A percentile compares a stretch with the other conserved stretches of the same genome.
These are phyloP conservation scores for Eucalyptus leucophloia DNA, from an alignment of 345 rosid genomes.

Conservation along the genomic window DNA sequence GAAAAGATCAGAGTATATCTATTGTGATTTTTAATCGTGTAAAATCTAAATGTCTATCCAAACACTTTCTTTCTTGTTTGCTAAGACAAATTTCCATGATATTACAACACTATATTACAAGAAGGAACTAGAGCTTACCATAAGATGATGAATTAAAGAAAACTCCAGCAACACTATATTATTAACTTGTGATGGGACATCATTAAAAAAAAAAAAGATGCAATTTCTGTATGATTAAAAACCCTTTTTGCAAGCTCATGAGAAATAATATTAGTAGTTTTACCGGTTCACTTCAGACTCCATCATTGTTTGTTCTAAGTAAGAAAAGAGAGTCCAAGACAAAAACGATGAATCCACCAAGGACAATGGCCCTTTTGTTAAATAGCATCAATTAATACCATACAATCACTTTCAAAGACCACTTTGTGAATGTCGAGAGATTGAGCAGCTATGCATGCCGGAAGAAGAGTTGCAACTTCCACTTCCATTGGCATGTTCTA, in stretches of 20 bases:
- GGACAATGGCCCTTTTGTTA: accelerated
- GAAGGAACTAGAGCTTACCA: accelerated
- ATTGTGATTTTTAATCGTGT: too few species aligned
- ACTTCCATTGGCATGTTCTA: background rate
- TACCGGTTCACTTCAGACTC: background rate
- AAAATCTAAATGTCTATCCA: background rate
- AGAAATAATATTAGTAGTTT: background rate
- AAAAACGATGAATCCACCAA: too few species aligned
- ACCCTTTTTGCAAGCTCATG: background rate
- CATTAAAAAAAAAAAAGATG: too few species aligned
- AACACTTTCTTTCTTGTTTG: background rate
- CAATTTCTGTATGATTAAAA: too few species aligned
- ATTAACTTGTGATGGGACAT: background rate
- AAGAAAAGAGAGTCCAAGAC: background rate
- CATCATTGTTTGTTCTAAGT: background rate
- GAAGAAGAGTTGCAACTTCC: background rate
- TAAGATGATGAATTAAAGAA: background rate
- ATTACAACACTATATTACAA: too few species aligned
- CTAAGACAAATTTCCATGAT: background rate
- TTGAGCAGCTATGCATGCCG: accelerated
- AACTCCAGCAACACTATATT: background rate
- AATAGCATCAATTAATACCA: too few species aligned
- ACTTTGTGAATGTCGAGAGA: accelerated
- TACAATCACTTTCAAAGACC: accelerated
- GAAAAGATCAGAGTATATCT: background rate